Base-by-base conservation (phyloP, 2,329 filamentous ascomycete genomes). In the Tolypocladium paradoxum region DNA sequence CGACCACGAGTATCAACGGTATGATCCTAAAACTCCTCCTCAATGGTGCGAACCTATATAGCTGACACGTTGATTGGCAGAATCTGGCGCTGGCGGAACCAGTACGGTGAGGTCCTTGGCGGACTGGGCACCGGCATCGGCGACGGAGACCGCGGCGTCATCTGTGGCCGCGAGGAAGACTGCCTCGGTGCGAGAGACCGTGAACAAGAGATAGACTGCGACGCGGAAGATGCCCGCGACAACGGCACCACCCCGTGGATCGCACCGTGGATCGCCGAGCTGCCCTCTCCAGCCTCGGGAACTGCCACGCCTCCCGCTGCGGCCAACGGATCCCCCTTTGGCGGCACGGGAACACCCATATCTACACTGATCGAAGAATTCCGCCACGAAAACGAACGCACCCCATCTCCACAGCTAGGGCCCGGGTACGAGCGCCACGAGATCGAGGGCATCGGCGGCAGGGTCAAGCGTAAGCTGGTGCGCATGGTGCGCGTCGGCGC, bases 51-150 rank as follows among this genome's bases (percentile, higher is more conserved):
- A 11, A 14, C 36, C 8, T 40, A n/a, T 33, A 20, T 49, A 18
- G 18, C 48, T 49, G 16, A 49, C 48, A 6, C n/a, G 22, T 18
- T 20, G 16, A 7, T 6, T 11, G 24, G 4, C 47, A 83, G 80
- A 4, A 88, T 91, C 52, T 96, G 91, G 90, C 87, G 83, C 56
- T 96, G 91, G 91, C 84, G 91, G 50, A 88, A 82, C 40, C 83
- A 89, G 27, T 96, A 96, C 66, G 85, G 85, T 18, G 87, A 89
- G 58, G 83, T 89, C 0, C 86, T 91, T 3, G 84, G 83, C 22
- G 88, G 89, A 2, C 76, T 95, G 0, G 90, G 90, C 27, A 91
- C 88, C 0, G 91, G 91, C 6, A 89, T 95, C 33, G 90, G 90
- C 45, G 89, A 95, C 61, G 90, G 90, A 34, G 85, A 90, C 62